These are phyloP conservation scores for Rhododendron mucronatum DNA, from an alignment of 148 eudicot genomes.

Conservation along the genomic window DNA sequence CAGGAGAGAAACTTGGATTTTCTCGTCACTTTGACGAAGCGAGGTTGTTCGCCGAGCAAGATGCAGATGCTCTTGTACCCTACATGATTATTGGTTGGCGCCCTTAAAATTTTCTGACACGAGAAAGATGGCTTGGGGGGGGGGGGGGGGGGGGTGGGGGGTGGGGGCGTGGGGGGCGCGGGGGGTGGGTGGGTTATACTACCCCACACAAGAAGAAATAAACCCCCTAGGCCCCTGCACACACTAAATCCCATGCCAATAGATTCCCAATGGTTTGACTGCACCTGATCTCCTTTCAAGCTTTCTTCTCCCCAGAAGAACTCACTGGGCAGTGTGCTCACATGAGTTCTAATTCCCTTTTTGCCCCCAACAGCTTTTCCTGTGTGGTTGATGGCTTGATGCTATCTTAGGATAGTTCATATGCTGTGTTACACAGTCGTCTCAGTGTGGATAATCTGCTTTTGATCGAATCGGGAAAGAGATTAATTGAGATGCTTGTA, in stretches of 20 bases:
- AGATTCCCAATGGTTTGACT: conserved; percentile 13
- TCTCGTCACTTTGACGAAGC: too few species aligned
- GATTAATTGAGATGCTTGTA: too few species aligned
- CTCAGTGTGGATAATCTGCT: too few species aligned
- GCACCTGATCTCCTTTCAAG: conserved; percentile 10
- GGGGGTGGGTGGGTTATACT: not conserved
- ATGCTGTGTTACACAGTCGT: too few species aligned
- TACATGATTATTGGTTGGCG: not conserved
- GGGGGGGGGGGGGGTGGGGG: not conserved
- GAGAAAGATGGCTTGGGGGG: not conserved
- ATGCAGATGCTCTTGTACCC: too few species aligned
- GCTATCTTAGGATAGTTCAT: not conserved
- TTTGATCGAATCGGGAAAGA: too few species aligned
- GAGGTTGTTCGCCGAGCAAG: too few species aligned
- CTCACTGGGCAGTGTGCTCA: conserved; percentile 10
- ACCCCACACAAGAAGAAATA: not conserved
- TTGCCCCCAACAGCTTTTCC: not conserved
- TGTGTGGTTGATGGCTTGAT: not conserved
- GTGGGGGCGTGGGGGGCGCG: too few species aligned
- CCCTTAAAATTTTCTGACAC: not conserved
- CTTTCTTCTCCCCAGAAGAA: not conserved
- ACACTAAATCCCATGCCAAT: conserved; percentile 5
- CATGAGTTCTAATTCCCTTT: not conserved
- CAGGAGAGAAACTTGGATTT: too few species aligned
- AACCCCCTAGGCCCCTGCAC: not conserved